Evolutionary conservation across 164 flowering plant species (phyloP).

Genomic region (Piper betle): DNA sequence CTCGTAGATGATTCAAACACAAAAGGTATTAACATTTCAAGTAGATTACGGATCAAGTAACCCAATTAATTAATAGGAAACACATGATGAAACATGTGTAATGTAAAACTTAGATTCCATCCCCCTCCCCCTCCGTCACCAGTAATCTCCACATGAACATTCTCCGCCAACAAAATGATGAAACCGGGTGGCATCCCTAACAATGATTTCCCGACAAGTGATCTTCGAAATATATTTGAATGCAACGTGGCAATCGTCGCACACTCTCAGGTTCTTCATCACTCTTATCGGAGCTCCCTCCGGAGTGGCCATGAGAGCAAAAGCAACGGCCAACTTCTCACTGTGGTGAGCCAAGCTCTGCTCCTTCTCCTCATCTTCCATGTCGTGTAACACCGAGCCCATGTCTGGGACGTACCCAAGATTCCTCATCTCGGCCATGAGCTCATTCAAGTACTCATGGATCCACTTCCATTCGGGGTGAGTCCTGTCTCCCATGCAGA

Average conservation of each 20-base stretch:
- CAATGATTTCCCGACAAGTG: constrained; percentile 40
- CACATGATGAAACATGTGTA: no score
- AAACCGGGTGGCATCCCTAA: constrained; percentile 58
- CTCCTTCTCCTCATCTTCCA: constrained; percentile 58
- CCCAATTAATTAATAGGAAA: no score
- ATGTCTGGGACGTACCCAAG: constrained; percentile 45
- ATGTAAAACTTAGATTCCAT: no score
- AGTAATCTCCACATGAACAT: no score
- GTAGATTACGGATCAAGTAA: no score
- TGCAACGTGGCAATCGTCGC: constrained; percentile 58
- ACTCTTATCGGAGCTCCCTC: constrained; percentile 39
- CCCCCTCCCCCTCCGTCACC: no score
- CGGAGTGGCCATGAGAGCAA: constrained; percentile 43
- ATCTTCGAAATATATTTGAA: constrained; percentile 44
- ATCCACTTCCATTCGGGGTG: constrained; percentile 46
- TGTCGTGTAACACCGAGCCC: constrained; percentile 45
- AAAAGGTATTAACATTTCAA: no score
- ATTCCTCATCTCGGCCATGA: constrained; percentile 32
- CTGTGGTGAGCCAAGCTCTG: constrained; percentile 46
- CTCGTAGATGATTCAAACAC: no score
- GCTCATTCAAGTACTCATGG: constrained; percentile 34
- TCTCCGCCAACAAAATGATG: constrained; percentile 61
- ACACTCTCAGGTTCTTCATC: constrained; percentile 69
- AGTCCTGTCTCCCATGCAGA: constrained; percentile 37
- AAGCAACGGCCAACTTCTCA: constrained; percentile 64